A percentile compares a stretch with the other conserved stretches of the same genome.
Conservation (phyloP, 163 green algal genomes). For the Prototheca cutis region DNA sequence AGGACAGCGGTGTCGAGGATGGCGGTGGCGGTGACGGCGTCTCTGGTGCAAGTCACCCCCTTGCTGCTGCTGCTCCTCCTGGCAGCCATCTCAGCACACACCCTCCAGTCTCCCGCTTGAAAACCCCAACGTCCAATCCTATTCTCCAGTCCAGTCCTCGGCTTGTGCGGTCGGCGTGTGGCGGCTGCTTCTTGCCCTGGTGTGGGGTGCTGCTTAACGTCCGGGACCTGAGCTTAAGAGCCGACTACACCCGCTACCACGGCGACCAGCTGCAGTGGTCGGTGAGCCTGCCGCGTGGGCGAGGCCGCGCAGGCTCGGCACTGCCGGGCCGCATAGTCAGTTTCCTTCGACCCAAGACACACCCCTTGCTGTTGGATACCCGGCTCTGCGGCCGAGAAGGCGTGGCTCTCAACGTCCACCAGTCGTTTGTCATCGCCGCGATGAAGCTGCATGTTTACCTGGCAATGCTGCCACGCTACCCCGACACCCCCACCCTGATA, state of each 20-base stretch:
- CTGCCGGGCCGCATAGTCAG: constrained; percentile 42
- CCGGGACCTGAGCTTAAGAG: constrained; percentile 57
- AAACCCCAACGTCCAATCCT: too few species aligned
- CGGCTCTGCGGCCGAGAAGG: constrained; percentile 60
- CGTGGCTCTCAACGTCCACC: constrained; percentile 75
- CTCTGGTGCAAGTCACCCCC: too few species aligned
- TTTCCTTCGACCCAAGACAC: constrained; percentile 80
- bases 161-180: constrained; percentile 10
- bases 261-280: constrained; percentile 15
- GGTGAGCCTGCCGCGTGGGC: neutral
- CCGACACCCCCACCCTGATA: too few species aligned
- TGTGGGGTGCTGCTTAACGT: constrained; percentile 78
- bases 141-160: too few species aligned
- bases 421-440: constrained; percentile 20
- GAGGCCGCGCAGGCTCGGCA: constrained; percentile 11
- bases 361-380: constrained; percentile 72
- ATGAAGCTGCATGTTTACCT: constrained; percentile 4
- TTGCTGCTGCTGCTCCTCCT: too few species aligned
- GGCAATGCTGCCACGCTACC: too few species aligned
- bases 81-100: too few species aligned
- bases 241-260: constrained; percentile 75
- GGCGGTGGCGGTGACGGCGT: too few species aligned
- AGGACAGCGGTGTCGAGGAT: too few species aligned
- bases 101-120: too few species aligned
- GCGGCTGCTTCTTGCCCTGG: constrained; percentile 59